Evolutionary conservation across 2,329 filamentous ascomycete species (phyloP), one percentile per base, ranked within the genome.

Genomic region (Lojkania enalia): DNA sequence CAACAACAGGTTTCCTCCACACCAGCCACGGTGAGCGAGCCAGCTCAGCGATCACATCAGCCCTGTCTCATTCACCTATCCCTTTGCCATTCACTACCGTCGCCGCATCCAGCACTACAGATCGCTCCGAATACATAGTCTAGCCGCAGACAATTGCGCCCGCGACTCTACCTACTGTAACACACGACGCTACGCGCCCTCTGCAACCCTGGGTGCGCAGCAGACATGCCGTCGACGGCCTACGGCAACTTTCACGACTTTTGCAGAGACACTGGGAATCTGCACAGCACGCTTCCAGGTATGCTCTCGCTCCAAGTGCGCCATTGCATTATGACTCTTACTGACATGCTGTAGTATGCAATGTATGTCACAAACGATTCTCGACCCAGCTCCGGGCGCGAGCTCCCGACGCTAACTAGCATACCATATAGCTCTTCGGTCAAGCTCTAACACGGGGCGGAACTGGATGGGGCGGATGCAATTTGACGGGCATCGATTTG

Each of bases 401-500:
- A 48, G 32, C 43, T 25, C 44, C 37, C 46, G 39, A 48, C 52
- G 55, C 67, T 69, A 63, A 69, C 57, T 52, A 40, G 43, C 25
- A 46, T 39, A 20, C 47, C 36, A 32, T 52, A 54, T 60, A 90
- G 85, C 79, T 95, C 57, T 83, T 92, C 61, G 76, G 79, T 54
- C 58, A 74, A 62, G 72, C 57, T 69, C 71, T 60, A 76, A 85
- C 71, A 76, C 82, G 70, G 83, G 85, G 63, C 72, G 84, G 67
- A 61, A 69, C 49, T 77, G 83, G 82, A 50, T 83, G 73, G 60
- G 82, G 76, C 48, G 87, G 87, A 52, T 97, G 92, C 70, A 71
- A 83, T 46, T 75, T 97, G 56, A 79, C 59, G 20, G 92, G 92
- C 52, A 94, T 97, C 57, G 62, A 79, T 6, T 74, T 96, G 53